phyloP scores from a whole-genome alignment of 805 yeast species.

The Lipomyces anomalus region DNA sequence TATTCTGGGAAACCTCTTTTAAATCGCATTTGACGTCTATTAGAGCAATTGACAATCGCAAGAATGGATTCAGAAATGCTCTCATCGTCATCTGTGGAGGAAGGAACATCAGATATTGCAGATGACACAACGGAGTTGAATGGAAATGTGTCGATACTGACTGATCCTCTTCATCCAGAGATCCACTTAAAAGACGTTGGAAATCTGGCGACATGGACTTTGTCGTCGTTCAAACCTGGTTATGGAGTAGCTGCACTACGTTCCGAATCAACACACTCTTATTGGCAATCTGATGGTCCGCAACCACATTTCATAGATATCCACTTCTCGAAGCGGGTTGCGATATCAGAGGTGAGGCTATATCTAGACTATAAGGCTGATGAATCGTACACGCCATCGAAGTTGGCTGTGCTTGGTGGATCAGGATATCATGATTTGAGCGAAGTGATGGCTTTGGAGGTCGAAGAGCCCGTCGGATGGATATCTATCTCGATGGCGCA shows the following conservation, averaged over 20 bases:
- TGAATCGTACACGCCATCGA: constrained; percentile 88
- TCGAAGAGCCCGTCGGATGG: constrained; percentile 76
- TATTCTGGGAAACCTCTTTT: too few relatives aligned
- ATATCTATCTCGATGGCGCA: constrained; percentile 55
- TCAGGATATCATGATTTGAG: constrained; percentile 71
- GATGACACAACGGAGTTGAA: not conserved
- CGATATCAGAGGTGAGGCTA: constrained; percentile 60
- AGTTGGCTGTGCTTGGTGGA: constrained; percentile 62
- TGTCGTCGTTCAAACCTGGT: constrained; percentile 69
- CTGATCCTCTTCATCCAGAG: too few relatives aligned
- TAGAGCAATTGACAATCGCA: too few relatives aligned
- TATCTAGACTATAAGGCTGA: constrained; percentile 68
- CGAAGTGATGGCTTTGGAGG: constrained; percentile 55
- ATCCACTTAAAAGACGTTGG: constrained; percentile 52
- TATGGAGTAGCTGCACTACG: constrained; percentile 66
- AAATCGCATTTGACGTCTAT: too few relatives aligned
- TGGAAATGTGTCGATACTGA: too few relatives aligned
- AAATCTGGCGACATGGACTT: constrained; percentile 75
- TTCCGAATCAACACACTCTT: constrained; percentile 57
- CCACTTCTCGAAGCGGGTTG: constrained; percentile 72
- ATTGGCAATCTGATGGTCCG: constrained; percentile 94
- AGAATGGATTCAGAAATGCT: not conserved
- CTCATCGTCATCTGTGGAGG: not conserved
- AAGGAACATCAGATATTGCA: not conserved
- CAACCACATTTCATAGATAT: constrained; percentile 80